Evolutionary conservation across 441 rosid genomes (phyloP).

Genomic region (Dalechampia spathulata): DNA sequence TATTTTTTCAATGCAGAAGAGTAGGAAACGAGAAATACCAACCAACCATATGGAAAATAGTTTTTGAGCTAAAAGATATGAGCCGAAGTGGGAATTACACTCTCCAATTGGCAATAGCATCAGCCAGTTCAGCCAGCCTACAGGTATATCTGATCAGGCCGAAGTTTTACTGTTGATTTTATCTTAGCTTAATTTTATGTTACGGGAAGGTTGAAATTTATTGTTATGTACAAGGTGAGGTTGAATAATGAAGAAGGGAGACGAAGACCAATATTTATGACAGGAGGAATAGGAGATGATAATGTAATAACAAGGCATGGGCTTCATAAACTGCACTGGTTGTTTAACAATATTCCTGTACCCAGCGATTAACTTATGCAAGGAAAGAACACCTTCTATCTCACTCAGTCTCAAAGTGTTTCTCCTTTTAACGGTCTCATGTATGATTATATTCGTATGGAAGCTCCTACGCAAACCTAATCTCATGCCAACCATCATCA

Average conservation of each 20-base stretch:
- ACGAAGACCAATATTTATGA: conserved; percentile 40
- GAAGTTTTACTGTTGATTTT: no score
- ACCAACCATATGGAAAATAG: conserved; percentile 61
- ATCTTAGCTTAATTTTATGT: no score
- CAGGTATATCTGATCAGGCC: no score
- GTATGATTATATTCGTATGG: no score
- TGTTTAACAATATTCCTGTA: conserved; percentile 25
- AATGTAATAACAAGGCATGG: conserved; percentile 60
- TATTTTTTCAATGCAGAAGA: no score
- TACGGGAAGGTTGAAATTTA: no score
- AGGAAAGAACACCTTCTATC: no score
- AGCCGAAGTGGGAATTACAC: conserved; percentile 34
- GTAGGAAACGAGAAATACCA: conserved; percentile 14
- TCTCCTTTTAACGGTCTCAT: no score
- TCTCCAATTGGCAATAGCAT: conserved; percentile 62
- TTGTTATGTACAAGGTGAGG: no score
- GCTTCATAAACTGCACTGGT: conserved; percentile 42
- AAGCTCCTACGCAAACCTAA: no score
- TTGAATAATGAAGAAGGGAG: background rate
- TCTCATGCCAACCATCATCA: no score
- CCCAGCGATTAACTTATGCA: conserved; percentile 18
- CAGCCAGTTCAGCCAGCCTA: conserved; percentile 39
- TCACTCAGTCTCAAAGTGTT: no score
- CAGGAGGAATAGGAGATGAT: conserved; percentile 39
- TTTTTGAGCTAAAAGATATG: conserved; percentile 33